phyloP scores from a whole-genome alignment of 805 yeast genomes.

The Myxozyma mucilagina region DNA sequence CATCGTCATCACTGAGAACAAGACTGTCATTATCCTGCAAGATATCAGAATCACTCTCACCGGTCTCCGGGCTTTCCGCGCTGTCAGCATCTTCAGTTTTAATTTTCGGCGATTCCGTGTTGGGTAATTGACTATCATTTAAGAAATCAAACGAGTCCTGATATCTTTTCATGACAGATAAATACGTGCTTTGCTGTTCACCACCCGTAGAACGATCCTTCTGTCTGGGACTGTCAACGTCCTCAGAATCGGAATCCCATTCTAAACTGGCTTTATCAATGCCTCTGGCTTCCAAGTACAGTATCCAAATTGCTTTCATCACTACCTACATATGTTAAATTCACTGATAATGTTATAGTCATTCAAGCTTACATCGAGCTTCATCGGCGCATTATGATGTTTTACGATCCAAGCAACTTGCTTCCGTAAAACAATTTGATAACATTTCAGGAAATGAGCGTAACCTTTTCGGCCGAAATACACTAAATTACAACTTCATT shows the following conservation, averaged over 20 bases:
- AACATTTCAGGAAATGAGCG: constrained; percentile 47
- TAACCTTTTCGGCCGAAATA: constrained; percentile 54
- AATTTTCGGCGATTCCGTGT: background rate
- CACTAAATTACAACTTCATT: constrained; percentile 23
- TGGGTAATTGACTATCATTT: background rate
- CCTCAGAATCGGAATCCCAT: constrained; percentile 1
- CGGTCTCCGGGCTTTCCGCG: background rate
- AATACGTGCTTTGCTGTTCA: background rate
- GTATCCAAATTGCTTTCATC: constrained; percentile 25
- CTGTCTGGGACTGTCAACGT: background rate
- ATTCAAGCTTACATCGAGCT: constrained; percentile 26
- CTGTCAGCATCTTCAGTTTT: background rate
- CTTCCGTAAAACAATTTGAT: constrained; percentile 53
- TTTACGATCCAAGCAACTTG: constrained; percentile 49
- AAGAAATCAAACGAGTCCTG: background rate
- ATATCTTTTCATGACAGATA: background rate
- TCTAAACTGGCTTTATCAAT: constrained; percentile 5
- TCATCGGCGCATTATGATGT: constrained; percentile 34
- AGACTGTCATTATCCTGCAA: background rate
- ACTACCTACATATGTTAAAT: background rate
- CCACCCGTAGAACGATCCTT: background rate
- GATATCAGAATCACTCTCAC: background rate
- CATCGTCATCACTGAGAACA: constrained; percentile 4
- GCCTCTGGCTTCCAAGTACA: constrained; percentile 27
- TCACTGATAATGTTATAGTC: background rate